These are phyloP conservation scores for Neoascochyta sp. DNA, from an alignment of 2,329 filamentous ascomycete genomes.

Conservation along the genomic window DNA sequence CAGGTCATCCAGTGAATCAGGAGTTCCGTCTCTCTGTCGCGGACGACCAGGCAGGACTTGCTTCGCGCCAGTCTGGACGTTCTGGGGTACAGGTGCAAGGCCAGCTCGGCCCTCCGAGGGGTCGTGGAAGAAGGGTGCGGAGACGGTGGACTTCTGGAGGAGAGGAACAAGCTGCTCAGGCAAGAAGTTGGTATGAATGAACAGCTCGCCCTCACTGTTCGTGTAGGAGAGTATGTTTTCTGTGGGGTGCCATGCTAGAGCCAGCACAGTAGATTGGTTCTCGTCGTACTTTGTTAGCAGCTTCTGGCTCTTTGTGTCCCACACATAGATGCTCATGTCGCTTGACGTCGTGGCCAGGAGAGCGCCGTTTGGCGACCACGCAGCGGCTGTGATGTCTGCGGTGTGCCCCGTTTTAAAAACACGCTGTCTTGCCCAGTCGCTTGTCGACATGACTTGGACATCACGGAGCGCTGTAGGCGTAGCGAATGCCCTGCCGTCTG, in stretches of 20 bases:
- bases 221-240: slow-evolving; percentile 89
- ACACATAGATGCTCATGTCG: slow-evolving; percentile 66
- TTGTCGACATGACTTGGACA: slow-evolving; percentile 83
- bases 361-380: slow-evolving; percentile 94
- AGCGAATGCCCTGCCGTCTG: slow-evolving; percentile 87
- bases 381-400: slow-evolving; percentile 77
- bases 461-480: slow-evolving; percentile 71
- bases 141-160: slow-evolving; percentile 58
- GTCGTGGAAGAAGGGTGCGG: slow-evolving; percentile 82
- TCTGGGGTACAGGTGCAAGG: slow-evolving; percentile 54
- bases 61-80: slow-evolving; percentile 54
- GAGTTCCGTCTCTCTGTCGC: slow-evolving; percentile 54
- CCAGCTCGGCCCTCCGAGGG: slow-evolving; percentile 66
- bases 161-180: slow-evolving; percentile 48
- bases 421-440: slow-evolving; percentile 84
- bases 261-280: slow-evolving; percentile 67
- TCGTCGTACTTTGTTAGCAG: slow-evolving; percentile 76
- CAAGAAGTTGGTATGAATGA: slow-evolving; percentile 72
- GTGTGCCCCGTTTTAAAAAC: slow-evolving; percentile 75
- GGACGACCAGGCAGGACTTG: slow-evolving; percentile 51
- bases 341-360: slow-evolving; percentile 66
- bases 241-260: slow-evolving; percentile 84
- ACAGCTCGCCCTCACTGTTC: slow-evolving; percentile 87
- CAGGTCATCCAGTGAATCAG: slow-evolving; percentile 80
- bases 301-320: slow-evolving; percentile 86